Evolutionary conservation across 768 basidiomycete genomes (phyloP), one percentile per base, ranked within the genome.

Genomic region (Psilocybe tampanensis): DNA sequence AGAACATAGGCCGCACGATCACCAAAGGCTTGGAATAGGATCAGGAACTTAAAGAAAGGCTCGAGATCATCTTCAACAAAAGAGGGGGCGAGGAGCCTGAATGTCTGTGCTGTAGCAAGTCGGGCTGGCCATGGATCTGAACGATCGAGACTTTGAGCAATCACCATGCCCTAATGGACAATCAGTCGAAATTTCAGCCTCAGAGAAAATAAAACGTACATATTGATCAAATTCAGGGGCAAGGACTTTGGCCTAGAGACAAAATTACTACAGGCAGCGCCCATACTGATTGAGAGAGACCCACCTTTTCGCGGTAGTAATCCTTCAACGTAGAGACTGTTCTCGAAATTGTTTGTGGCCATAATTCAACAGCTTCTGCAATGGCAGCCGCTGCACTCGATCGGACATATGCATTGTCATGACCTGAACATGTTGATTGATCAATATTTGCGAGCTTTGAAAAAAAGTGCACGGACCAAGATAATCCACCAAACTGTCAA

Each of bases 221-320:
- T 90, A 99, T 81, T 89, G 76, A 69, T 98, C 97, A 66, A 92
- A 98, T 70, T 97, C 93, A 0, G 95, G 95, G 3, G 88, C 87
- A 3, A 96, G 81, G 34, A 92, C 81, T 70, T 89, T 94, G 2
- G 94, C 92, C 90, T 91, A 54, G 7, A 43, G 52, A 42, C 34
- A 61, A 47, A 33, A n/a, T n/a, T n/a, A n/a, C n/a, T n/a, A n/a
- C n/a, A n/a, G 34, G 19, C n/a, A 2, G 19, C 33, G 21, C 22
- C 18, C 39, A 17, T 24, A 47, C 49, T 15, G 3, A 8, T 39
- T 4, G 36, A 39, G 3, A 43, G n/a, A 45, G 13, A 13, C 70
- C 22, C 43, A 86, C 92, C 81, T 93, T 96, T 52, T 94, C 94
- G 12, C 85, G 84, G 72, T 96, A 98, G 60, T 89, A 82, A 0